Conservation (phyloP, 2,329 filamentous ascomycete genomes). For the Epichloe hybrida region DNA sequence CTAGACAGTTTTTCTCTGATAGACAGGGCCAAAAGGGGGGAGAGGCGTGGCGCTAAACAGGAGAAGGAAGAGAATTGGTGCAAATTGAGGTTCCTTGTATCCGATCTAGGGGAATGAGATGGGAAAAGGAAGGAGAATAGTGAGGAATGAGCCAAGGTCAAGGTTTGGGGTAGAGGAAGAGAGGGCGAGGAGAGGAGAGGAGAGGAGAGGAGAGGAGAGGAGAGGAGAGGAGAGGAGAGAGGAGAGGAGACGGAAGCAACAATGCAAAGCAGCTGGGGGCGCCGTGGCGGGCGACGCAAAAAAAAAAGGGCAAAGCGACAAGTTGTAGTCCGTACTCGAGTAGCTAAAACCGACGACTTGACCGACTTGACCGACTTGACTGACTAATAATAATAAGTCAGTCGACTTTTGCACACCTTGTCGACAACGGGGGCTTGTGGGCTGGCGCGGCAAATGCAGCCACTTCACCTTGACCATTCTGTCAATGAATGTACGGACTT, state of each 20-base stretch:
- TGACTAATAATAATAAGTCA: too few species aligned
- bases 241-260: constrained; percentile 1
- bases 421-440: too few species aligned
- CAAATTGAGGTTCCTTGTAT: too few species aligned
- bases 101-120: constrained; percentile 3
- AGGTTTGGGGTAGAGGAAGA: neutral
- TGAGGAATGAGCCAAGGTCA: neutral
- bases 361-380: too few species aligned
- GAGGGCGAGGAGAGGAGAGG: constrained; percentile 4
- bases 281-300: neutral
- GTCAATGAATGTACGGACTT: too few species aligned
- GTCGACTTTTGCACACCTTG: too few species aligned
- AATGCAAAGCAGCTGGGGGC: neutral
- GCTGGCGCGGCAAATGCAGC: too few species aligned
- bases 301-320: neutral
- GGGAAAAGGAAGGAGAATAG: constrained; percentile 7
- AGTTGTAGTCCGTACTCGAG: too few species aligned
- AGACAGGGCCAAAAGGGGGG: neutral
- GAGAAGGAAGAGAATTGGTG: too few species aligned
- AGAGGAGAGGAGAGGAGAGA: constrained; percentile 5
- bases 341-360: too few species aligned
- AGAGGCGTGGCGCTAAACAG: neutral
- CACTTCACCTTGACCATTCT: too few species aligned
- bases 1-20: neutral
- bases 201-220: too few species aligned